Evolutionary conservation across 306 rosid species (phyloP), one percentile per base, ranked within the genome.

Genomic region (Rubus parviflorus): DNA sequence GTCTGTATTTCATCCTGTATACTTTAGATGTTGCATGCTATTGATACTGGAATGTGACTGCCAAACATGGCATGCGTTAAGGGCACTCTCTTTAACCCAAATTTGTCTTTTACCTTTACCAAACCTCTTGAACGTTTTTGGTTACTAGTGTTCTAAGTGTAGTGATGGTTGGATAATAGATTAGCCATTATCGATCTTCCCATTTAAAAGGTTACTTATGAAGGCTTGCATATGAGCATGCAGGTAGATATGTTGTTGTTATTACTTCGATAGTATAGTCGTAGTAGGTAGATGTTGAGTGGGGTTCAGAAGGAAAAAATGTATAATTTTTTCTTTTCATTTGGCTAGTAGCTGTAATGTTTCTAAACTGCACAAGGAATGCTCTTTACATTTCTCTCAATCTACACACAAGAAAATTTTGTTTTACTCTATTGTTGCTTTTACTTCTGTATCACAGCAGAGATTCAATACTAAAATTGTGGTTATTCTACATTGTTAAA

Each of bases 391-490:
- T 73, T 56, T 22, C 52, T 41, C 16, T 51, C 46, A 35, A 22
- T 10, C 20, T n/a, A 5, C 7, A 5, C 38, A 37, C 11, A 3
- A 54, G 7, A 4, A 22, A 30, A 58, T 45, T 43, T 43, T 30
- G 9, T 25, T 57, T 48, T 25, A 43, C 8, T 10, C 12, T 41
- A 7, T 16, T 56, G 4, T 58, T 23, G 8, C 37, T 60, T 58
- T 17, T 9, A 42, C n/a, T 9, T 25, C 8, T 48, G 25, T 48
- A 48, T 45, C 51, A 58, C 53, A 15, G 12, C 35, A 16, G 16
- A 61, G 56, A 70, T 60, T 30, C 72, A 72, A 74, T 37, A 51
- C 80, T 86, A 77, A 82, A 68, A 41, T 63, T 81, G 63, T 57
- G 77, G 62, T 85, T 76, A 77, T 66, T 41, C 41, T 72, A 41